Percentiles rank a stretch among this genome's conserved stretches.
These are phyloP conservation scores for Hanseniaspora valbyensis DNA, from an alignment of 805 yeast genomes.

Conservation along the genomic window DNA sequence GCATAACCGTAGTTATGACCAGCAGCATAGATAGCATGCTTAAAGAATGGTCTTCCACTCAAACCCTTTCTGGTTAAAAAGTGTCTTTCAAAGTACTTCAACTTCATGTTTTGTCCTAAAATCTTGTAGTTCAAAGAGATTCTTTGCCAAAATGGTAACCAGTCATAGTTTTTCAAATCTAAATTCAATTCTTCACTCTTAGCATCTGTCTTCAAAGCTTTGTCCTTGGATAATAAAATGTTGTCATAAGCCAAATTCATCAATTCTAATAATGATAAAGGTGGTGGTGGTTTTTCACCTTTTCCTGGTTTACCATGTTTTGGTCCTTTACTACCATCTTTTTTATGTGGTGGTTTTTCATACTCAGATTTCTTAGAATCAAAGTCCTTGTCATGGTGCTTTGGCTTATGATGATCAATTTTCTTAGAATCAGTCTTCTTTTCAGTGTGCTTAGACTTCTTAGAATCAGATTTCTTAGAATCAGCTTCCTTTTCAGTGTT, in stretches of 20 bases:
- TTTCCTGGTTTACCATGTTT: too few relatives aligned
- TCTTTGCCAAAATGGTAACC: constrained; percentile 28
- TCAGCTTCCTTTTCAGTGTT: not conserved
- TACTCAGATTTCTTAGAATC: constrained; percentile 15
- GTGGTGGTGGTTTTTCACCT: too few relatives aligned
- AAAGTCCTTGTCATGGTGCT: not conserved
- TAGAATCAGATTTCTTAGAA: not conserved
- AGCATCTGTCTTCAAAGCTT: constrained; percentile 25
- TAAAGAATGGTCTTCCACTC: constrained; percentile 42
- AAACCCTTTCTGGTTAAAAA: constrained; percentile 39
- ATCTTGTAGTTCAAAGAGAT: constrained; percentile 24
- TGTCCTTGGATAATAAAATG: constrained; percentile 22
- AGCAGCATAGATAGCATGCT: constrained; percentile 41
- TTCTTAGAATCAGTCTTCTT: not conserved
- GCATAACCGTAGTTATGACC: constrained; percentile 49
- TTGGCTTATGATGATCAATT: not conserved
- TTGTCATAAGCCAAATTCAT: constrained; percentile 26
- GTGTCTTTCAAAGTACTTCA: constrained; percentile 35
- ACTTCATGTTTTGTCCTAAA: constrained; percentile 28
- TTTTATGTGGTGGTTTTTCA: constrained; percentile 6
- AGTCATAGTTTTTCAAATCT: constrained; percentile 26
- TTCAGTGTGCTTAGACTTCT: not conserved
- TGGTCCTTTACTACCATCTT: constrained; percentile 5
- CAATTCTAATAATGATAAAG: constrained; percentile 22
- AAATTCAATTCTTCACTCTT: constrained; percentile 19